These are phyloP conservation scores for Luzula sylvatica DNA, from an alignment of 176 grass and related monocot species.

Conservation along the genomic window DNA sequence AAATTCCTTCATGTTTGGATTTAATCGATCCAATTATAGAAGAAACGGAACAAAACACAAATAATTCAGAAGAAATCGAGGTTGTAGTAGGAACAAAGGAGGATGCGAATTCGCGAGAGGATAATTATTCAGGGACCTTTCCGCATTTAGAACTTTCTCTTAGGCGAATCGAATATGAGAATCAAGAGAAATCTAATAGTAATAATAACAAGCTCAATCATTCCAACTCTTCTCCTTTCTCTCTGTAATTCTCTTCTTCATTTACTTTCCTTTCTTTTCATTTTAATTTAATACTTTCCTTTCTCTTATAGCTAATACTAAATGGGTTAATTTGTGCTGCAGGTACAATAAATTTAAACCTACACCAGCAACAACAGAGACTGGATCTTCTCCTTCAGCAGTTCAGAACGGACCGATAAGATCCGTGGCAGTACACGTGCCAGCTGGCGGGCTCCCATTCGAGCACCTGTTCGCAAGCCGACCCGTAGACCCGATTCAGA, in stretches of 20 bases:
- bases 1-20: not conserved
- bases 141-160: slow-evolving; percentile 69
- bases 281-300: not conserved
- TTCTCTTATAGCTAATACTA: not conserved
- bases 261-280: not conserved
- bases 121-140: not conserved
- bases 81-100: too few relatives aligned
- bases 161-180: slow-evolving; percentile 69
- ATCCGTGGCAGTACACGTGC: slow-evolving; percentile 52
- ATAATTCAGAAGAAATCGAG: not conserved
- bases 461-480: slow-evolving; percentile 31
- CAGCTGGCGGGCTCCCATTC: slow-evolving; percentile 49
- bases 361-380: slow-evolving; percentile 16
- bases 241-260: slow-evolving; percentile 45
- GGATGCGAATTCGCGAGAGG: slow-evolving; percentile 15
- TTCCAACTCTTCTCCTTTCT: slow-evolving; percentile 87
- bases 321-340: slow-evolving; percentile 6
- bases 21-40: not conserved
- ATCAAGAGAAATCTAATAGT: slow-evolving; percentile 44
- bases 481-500: not conserved
- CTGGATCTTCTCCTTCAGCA: slow-evolving; percentile 31
- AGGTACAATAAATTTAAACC: slow-evolving; percentile 59
- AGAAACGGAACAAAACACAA: not conserved
- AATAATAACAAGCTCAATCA: slow-evolving; percentile 53
- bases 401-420: slow-evolving; percentile 40